These are phyloP conservation scores for Bipolaris gigantea DNA, from an alignment of 2,329 filamentous ascomycete species.

Conservation along the genomic window DNA sequence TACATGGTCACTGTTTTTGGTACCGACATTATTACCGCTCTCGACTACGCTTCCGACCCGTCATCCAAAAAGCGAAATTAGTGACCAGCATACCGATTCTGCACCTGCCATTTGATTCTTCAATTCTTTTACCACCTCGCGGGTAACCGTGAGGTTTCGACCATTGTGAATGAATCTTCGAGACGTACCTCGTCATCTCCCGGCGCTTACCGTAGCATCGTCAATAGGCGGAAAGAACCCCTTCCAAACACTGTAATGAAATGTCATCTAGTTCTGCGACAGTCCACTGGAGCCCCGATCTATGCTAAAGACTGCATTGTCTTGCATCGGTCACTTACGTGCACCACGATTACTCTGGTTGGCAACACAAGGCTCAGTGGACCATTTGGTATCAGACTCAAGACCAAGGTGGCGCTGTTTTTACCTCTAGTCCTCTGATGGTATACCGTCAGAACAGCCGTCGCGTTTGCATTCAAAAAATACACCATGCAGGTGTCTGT, in stretches of 20 bases:
- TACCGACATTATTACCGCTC: constrained; percentile 62
- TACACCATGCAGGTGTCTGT: not conserved
- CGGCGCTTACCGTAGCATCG: too few relatives aligned
- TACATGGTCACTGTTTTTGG: constrained; percentile 66
- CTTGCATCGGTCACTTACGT: not conserved
- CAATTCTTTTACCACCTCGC: not conserved
- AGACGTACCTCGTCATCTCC: not conserved
- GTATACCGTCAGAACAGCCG: not conserved
- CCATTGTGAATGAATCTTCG: not conserved
- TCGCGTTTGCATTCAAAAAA: not conserved
- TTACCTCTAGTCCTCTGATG: not conserved
- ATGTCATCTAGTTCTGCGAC: not conserved
- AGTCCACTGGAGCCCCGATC: not conserved
- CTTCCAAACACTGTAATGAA: not conserved
- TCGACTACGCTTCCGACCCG: constrained; percentile 51
- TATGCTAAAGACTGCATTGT: not conserved
- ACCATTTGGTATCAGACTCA: not conserved
- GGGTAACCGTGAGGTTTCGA: not conserved
- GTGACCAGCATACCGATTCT: not conserved
- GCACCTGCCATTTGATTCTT: not conserved
- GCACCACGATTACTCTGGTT: not conserved
- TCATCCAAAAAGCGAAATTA: constrained; percentile 33
- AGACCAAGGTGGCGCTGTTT: not conserved
- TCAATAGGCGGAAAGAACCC: not conserved
- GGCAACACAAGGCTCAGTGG: not conserved